Conservation (phyloP, 495 filamentous ascomycete genomes). For the Xylaria bambusicola region DNA sequence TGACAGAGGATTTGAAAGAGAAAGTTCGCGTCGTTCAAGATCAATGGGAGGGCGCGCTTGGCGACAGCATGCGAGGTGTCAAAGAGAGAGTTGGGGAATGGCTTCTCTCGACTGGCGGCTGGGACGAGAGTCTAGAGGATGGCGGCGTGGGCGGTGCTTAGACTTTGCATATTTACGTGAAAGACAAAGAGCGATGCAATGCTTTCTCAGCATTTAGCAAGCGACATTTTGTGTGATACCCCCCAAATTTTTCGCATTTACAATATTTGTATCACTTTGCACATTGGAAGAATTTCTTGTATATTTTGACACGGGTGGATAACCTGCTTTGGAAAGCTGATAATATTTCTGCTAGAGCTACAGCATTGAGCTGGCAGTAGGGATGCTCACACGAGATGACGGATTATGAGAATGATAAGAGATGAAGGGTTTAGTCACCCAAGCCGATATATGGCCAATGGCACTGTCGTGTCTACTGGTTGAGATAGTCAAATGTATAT, state of each 20-base stretch:
- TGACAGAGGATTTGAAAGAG: constrained; percentile 89
- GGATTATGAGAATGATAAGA: constrained; percentile 8
- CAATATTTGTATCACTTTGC: not conserved
- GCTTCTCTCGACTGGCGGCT: constrained; percentile 67
- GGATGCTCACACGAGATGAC: constrained; percentile 2
- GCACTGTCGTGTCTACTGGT: too few relatives aligned
- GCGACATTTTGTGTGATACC: constrained; percentile 18
- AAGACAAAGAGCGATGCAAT: not conserved
- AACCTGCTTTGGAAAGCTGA: not conserved
- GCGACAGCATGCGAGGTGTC: constrained; percentile 49
- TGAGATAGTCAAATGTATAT: too few relatives aligned
- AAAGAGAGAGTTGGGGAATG: constrained; percentile 64
- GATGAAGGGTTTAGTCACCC: not conserved
- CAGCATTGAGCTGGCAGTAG: not conserved
- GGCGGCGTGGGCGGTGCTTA: constrained; percentile 48
- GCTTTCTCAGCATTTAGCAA: constrained; percentile 10
- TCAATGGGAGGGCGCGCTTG: constrained; percentile 67
- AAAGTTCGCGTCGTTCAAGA: constrained; percentile 87
- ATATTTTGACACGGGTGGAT: not conserved
- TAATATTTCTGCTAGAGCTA: not conserved
- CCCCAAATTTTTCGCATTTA: constrained; percentile 5
- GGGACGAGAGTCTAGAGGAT: constrained; percentile 66
- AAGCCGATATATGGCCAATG: too few relatives aligned
- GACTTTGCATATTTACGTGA: not conserved
- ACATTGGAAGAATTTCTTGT: not conserved